Base-by-base conservation (phyloP, 208 protist species). In the Angomonas ambiguus region DNA sequence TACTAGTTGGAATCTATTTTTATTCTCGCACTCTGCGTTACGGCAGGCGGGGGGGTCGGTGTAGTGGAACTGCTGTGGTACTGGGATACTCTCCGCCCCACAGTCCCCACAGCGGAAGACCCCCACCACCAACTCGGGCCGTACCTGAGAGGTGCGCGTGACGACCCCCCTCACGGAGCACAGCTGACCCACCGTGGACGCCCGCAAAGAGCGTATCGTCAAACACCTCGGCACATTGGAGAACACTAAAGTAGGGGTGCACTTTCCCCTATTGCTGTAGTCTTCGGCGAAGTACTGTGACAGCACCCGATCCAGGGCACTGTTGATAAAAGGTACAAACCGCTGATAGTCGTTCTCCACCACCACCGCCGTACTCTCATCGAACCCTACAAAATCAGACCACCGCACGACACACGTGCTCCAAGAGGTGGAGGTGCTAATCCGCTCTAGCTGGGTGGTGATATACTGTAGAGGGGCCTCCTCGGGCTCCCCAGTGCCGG, bases 61-160 rank as follows among this genome's bases (percentile, higher is more conserved):
- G 89, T 99, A 99, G 69, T 97, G 92, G 79, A 99, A 99, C 75
- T 99, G 95, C 86, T 99, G 99, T 48, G 75, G 71, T 0, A 99
- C 83, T 18, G 87, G 80, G 13, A 77, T 20, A 24, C 87, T 97
- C 68, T 92, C 72, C 2, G 85, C 93, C 3, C 85, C 76, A 78
- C 98, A 99, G 69, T 99, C 96, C 56, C 77, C 71, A 87, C 99
- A 99, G 42, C 74, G 70, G 71, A 99, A 99, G 4, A 93, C 88
- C 25, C 95, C 98, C 10, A 94, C 75, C 11, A 99, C 58, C 3
- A 99, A 84, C 80, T 99, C 98, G 4, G 99, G 99, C 10, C 98
- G 82, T 13, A 99, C 96, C 75, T 99, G 98, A 18, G 96, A 97
- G 1, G 98, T 99, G 34, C 99, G 91, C 45, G 98, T 99, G 2